Base-by-base conservation (phyloP, 2,329 filamentous ascomycete species). In the Coniella lustricola region DNA sequence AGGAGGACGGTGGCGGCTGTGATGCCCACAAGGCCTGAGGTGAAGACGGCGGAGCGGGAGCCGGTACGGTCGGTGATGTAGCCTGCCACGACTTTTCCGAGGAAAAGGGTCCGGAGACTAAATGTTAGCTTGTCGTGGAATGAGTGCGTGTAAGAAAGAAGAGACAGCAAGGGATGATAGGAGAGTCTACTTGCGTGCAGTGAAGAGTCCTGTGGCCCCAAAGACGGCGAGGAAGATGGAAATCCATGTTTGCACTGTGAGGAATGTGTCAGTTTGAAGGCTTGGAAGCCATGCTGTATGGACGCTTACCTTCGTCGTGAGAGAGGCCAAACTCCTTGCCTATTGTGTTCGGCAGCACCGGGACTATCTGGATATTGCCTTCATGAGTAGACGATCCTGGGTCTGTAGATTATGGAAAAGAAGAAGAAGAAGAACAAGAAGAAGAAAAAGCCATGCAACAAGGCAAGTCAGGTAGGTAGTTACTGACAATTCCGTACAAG, bases 21-120 rank as follows among this genome's bases (percentile, higher is more conserved):
- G 21, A 52, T 47, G 13, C 39, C 42, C n/a, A 49, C 33, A 2
- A 52, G 17, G 14, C 21, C 50, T 36, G 32, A 44, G 21, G 20
- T 49, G 17, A 17, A 52, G 34, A 16, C 40, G 46, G 36, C 31
- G 3, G 33, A 46, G 32, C 50, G 50, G 17, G 50, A 52, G 37
- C 33, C 35, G 12, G 48, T 44, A 18, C 43, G 46, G 29, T 52
- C 50, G 9, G 50, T 46, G 12, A 50, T 41, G 39, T 48, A 49
- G 16, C 50, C 50, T 25, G 46, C 48, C 13, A 52, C 34, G 14
- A 46, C 50, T 52, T 34, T 29, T 9, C 17, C 31, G 17, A 29
- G 25, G 25, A 5, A 29, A 29, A 29, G 25, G 5, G 33, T 16
- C 22, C 13, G 8, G 8, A 3, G 18, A 33, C 22, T 31, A 10